Evolutionary conservation across 2,329 filamentous ascomycete genomes (phyloP).

Genomic region (Didymella segeticola): DNA sequence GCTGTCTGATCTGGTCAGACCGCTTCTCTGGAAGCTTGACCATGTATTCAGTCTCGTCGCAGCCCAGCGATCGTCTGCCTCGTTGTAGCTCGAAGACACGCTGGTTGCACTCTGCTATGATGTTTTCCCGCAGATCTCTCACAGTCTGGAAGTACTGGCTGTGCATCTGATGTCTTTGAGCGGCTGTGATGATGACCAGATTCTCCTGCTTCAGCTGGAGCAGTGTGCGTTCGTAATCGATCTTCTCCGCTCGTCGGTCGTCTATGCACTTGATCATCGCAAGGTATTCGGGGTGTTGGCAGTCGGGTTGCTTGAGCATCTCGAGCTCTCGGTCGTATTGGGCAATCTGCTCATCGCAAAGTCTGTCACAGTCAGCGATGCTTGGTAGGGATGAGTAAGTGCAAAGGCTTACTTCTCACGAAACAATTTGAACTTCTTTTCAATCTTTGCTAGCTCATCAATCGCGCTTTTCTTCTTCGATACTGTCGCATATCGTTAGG

Average conservation of each 20-base stretch:
- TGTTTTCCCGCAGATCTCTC: conserved; percentile 80
- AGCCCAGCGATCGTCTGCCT: conserved; percentile 79
- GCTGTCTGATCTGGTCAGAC: conserved; percentile 80
- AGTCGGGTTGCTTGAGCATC: conserved; percentile 63
- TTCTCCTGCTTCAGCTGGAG: conserved; percentile 76
- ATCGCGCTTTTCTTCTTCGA: conserved; percentile 80
- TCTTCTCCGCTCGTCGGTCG: conserved; percentile 79
- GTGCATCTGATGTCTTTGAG: conserved; percentile 83
- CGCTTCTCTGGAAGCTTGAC: conserved; percentile 80
- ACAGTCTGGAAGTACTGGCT: conserved; percentile 89
- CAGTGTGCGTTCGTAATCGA: conserved; percentile 76
- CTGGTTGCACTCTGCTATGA: conserved; percentile 81
- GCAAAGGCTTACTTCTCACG: conserved; percentile 73
- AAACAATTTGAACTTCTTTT: conserved; percentile 87
- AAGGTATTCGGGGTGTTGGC: conserved; percentile 87
- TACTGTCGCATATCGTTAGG: conserved; percentile 56
- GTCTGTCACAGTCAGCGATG: conserved; percentile 57
- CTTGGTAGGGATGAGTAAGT: background rate
- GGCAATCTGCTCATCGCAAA: conserved; percentile 87
- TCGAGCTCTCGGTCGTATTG: conserved; percentile 74
- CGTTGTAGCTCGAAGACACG: conserved; percentile 94
- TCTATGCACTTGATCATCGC: conserved; percentile 89
- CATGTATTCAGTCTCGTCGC: conserved; percentile 80
- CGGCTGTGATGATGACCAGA: conserved; percentile 73
- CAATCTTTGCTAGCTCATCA: conserved; percentile 79